Evolutionary conservation across 306 rosid species (phyloP), one percentile per base, ranked within the genome.

Genomic region (Trichosanthes truncata): DNA sequence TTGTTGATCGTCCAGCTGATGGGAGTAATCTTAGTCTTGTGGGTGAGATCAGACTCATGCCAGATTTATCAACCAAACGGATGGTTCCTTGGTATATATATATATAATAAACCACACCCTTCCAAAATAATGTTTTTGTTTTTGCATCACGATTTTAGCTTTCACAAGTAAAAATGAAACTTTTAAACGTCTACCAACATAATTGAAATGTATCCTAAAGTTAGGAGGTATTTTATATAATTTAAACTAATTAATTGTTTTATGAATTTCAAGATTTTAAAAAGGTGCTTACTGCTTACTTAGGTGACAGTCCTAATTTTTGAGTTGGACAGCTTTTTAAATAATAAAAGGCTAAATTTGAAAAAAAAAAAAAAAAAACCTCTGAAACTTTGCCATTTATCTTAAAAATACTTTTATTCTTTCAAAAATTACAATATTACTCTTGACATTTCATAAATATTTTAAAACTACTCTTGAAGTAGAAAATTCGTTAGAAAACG

Each of bases 11-110:
- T 78, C 88, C 91, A 0, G 87, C 90, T 45, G 91, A 89, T 25
- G 98, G 88, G 65, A 81, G 90, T 81, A 89, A 89, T 85, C 85
- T 94, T 75, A 84, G 73, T 29, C 84, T 89, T 9, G 93, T 85
- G 7, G 97, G 98, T 63, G 98, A 92, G 91, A 80, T 90, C 79
- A 92, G 93, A 84, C 81, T 94, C 59, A 74, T 87, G 45, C 98
- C 98, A 80, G 98, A 94, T 88, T 87, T 94, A 78, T 94, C 92
- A 61, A 90, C 98, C 81, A 85, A 67, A 83, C 51, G 82, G 76
- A 87, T 75, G 77, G 87, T 94, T 81, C 98, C 98, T 31, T 94
- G 98, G 98, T 94, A 90, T 74, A 31, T 4, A 5, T 38, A 38
- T 38, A 17, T 57, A 38, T 38, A n/a, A n/a, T n/a, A n/a, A n/a